Percentiles rank a stretch among this genome's conserved stretches.
phyloP scores from a whole-genome alignment of 441 rosid species.

The Syzygium malaccense region DNA sequence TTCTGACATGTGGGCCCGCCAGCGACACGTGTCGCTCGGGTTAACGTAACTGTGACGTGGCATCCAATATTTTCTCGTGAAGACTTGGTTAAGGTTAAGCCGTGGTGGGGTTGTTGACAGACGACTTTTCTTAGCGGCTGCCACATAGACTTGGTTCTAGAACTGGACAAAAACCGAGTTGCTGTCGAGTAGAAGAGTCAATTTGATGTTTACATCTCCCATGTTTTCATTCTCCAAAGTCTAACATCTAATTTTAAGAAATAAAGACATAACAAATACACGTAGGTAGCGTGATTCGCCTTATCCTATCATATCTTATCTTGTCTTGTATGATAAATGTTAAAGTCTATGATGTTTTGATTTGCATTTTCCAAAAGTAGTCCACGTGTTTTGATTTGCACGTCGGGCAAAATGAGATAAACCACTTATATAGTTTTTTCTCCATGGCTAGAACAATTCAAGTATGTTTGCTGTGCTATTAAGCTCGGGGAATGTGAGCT shows the following conservation, averaged over 20 bases:
- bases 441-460: background rate
- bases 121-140: background rate
- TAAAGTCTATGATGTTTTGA: rapidly evolving
- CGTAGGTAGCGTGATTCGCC: background rate
- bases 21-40: no score
- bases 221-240: background rate
- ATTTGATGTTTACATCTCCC: background rate
- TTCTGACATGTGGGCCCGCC: no score
- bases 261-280: background rate
- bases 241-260: background rate
- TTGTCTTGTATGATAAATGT: rapidly evolving
- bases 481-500: background rate
- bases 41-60: no score
- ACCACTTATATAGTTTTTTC: background rate
- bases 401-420: background rate
- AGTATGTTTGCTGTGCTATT: background rate
- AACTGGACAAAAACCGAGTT: background rate
- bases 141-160: background rate
- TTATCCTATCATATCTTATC: background rate
- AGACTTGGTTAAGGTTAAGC: no score
- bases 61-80: no score
- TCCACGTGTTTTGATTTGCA: background rate
- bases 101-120: background rate
- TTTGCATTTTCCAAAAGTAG: background rate
- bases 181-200: background rate